Base-by-base conservation (phyloP, 177 flowering plant genomes). In the Vitis hybrid region DNA sequence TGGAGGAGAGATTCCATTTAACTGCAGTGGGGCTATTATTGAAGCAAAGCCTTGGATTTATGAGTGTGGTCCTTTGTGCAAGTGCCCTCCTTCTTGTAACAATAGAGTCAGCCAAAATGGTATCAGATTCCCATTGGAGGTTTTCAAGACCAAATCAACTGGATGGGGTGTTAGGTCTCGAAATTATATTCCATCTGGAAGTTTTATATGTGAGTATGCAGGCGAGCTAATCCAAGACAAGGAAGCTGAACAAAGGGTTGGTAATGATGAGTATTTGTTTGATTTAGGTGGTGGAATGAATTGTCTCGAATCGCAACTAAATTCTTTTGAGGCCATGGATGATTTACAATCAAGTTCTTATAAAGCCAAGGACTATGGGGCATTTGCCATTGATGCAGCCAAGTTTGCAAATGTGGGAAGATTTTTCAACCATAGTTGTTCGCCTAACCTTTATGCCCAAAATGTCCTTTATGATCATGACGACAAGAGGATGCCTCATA, bases 121-220 rank as follows among this genome's bases (percentile, higher is more conserved):
- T 32, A 76, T 83, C 32, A 76, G 67, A 68, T 62, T 83, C 61
- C 80, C 70, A 52, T 78, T 89, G 19, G 91, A 89, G 74, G 78
- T 89, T 13, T 89, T 89, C 76, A 89, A 84, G 74, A 89, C 93
- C 1, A 73, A 82, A 46, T 70, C 77, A 1, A 86, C 76, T 62
- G 93, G 93, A 13, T 89, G 93, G 93, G 91, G 90, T 40, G 86
- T 86, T 30, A 75, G 93, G 73, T 81, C 86, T 19, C 64, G 77
- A 1, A 70, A 77, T 62, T 85, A 85, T 5, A 86, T 89, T 19
- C 80, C 85, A 6, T 86, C 86, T 7, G 93, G 90, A 65, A 87
- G 86, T 69, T 87, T 35, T 35, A 0, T 35, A 35, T 35, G 46
- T 35, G 46, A 35, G 46, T 35, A 35, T 35, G 46, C 7, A 5